phyloP scores from a whole-genome alignment of 768 basidiomycete species.

The Coprinopsis strossmayeri region DNA sequence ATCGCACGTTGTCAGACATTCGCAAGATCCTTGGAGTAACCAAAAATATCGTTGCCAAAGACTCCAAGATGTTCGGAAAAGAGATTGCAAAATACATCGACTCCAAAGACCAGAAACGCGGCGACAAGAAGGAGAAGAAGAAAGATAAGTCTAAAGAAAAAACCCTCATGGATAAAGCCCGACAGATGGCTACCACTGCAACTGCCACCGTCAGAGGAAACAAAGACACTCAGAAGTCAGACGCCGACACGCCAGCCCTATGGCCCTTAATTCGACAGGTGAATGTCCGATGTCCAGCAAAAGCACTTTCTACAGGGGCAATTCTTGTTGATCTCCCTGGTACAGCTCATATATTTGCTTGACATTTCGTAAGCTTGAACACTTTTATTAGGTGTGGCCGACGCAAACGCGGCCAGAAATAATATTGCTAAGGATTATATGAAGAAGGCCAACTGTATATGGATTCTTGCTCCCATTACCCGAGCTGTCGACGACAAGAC shows the following conservation, averaged over 20 bases:
- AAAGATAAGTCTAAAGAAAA: slow-evolving; percentile 32
- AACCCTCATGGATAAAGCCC: slow-evolving; percentile 27
- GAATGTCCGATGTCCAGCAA: slow-evolving; percentile 46
- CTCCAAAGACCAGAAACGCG: slow-evolving; percentile 53
- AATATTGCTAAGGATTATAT: slow-evolving; percentile 61
- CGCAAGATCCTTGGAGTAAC: slow-evolving; percentile 42
- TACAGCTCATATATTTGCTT: slow-evolving; percentile 11
- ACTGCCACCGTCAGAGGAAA: background rate
- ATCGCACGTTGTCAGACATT: slow-evolving; percentile 26
- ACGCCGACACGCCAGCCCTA: slow-evolving; percentile 34
- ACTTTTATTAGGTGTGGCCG: slow-evolving; percentile 39
- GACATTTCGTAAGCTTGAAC: background rate
- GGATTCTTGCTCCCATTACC: slow-evolving; percentile 63
- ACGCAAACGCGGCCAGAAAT: slow-evolving; percentile 59
- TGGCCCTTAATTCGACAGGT: slow-evolving; percentile 64
- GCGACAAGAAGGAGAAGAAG: slow-evolving; percentile 36
- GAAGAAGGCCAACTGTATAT: slow-evolving; percentile 59
- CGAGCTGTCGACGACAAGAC: slow-evolving; percentile 62
- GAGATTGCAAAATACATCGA: slow-evolving; percentile 61
- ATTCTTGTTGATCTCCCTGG: slow-evolving; percentile 62
- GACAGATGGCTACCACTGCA: slow-evolving; percentile 17
- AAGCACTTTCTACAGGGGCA: slow-evolving; percentile 51
- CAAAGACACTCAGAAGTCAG: slow-evolving; percentile 3
- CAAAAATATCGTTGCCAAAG: slow-evolving; percentile 42
- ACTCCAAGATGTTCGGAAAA: slow-evolving; percentile 46